Conservation (phyloP, 805 yeast genomes). For the Danielia reshetovae region DNA sequence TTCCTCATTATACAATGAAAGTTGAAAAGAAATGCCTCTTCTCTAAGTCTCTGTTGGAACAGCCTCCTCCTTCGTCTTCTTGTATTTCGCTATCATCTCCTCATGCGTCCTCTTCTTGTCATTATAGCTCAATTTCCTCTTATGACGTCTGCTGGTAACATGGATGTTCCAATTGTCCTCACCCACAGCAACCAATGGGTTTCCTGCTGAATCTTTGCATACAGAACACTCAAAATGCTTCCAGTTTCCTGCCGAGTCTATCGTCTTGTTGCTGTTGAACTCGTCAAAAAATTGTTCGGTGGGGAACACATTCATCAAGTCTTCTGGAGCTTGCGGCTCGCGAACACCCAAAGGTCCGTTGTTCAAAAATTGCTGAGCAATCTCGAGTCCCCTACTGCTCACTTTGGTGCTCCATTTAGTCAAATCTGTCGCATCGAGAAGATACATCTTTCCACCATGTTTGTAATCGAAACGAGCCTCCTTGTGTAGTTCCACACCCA, state of each 20-base stretch:
- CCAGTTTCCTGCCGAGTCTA: conserved; percentile 47
- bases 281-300: conserved; percentile 15
- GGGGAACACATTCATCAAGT: conserved; percentile 24
- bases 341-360: conserved; percentile 25
- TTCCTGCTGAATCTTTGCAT: conserved; percentile 56
- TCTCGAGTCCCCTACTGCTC: conserved; percentile 46
- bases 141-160: conserved; percentile 64
- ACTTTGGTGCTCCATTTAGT: conserved; percentile 57
- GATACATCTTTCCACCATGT: conserved; percentile 60
- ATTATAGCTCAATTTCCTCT: conserved; percentile 43
- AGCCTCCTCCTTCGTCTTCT: conserved; percentile 11
- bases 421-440: conserved; percentile 77
- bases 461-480: conserved; percentile 44
- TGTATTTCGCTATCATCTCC: conserved; percentile 26
- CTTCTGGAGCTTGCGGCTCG: conserved; percentile 25
- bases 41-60: too few relatives aligned
- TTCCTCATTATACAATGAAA: too few relatives aligned
- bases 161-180: conserved; percentile 69
- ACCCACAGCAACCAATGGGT: conserved; percentile 66
- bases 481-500: conserved; percentile 55
- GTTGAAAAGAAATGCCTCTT: too few relatives aligned
- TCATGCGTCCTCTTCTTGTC: conserved; percentile 53
- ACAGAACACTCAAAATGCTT: conserved; percentile 62
- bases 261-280: conserved; percentile 36
- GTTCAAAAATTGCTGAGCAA: conserved; percentile 38